Conservation (phyloP, 768 basidiomycete species). For the Suillus brevipes region DNA sequence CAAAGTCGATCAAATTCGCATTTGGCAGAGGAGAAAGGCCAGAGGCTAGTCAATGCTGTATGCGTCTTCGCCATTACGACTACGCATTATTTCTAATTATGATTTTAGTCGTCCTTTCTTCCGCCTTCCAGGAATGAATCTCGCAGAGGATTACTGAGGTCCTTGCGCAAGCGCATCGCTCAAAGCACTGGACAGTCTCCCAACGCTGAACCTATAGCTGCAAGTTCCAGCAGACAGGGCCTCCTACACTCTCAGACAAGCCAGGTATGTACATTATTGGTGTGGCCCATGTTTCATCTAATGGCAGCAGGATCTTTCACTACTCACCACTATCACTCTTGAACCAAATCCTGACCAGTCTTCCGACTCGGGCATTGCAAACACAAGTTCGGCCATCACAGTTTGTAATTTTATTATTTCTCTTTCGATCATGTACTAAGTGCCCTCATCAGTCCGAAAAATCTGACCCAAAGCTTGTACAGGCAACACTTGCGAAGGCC, state of each 20-base stretch:
- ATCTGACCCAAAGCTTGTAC: not conserved
- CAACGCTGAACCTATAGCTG: not conserved
- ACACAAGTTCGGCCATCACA: not conserved
- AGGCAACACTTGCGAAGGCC: not conserved
- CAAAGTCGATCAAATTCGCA: not conserved
- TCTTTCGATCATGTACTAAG: not conserved
- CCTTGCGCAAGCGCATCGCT: not conserved
- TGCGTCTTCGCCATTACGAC: not conserved
- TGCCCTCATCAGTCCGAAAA: not conserved
- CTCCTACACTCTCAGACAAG: too few species aligned
- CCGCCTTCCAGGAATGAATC: not conserved
- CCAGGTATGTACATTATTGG: not conserved
- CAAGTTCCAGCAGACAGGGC: not conserved
- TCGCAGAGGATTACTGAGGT: not conserved
- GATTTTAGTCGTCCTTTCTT: too few species aligned
- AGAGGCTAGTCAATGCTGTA: not conserved
- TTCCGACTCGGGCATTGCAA: too few species aligned
- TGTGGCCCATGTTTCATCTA: too few species aligned
- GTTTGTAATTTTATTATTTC: not conserved
- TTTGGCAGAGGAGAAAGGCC: not conserved
- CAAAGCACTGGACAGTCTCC: not conserved
- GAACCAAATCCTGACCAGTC: not conserved
- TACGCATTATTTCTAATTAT: not conserved
- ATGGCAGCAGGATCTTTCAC: not conserved
- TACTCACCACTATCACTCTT: not conserved